Conservation (phyloP, 768 basidiomycete species). For the Calocera viscosa region DNA sequence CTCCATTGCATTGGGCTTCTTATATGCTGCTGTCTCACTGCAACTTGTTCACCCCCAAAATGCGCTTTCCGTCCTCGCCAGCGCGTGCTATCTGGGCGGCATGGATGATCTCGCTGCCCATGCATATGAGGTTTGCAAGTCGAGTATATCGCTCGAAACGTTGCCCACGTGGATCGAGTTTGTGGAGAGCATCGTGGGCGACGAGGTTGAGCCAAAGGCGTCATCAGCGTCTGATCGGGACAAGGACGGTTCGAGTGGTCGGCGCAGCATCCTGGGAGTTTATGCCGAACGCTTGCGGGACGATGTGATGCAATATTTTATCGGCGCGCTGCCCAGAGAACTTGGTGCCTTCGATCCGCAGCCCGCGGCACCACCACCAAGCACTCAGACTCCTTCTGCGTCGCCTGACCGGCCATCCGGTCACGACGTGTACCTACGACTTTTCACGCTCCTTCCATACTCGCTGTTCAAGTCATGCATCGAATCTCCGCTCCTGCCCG, state of each 20-base stretch:
- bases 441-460: constrained; percentile 72
- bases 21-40: constrained; percentile 62
- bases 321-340: constrained; percentile 55
- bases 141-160: constrained; percentile 61
- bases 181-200: constrained; percentile 41
- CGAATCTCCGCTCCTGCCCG: constrained; percentile 19
- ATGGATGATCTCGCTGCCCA: constrained; percentile 75
- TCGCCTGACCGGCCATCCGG: constrained; percentile 28
- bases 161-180: constrained; percentile 70
- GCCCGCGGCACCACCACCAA: background rate
- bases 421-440: constrained; percentile 52
- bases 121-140: constrained; percentile 64
- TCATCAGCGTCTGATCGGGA: constrained; percentile 14
- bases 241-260: constrained; percentile 27
- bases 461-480: constrained; percentile 34
- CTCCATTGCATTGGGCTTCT: constrained; percentile 69
- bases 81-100: constrained; percentile 71
- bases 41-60: constrained; percentile 60
- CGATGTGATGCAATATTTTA: constrained; percentile 67
- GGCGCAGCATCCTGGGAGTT: constrained; percentile 49
- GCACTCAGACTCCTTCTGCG: background rate
- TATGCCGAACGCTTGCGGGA: constrained; percentile 66
- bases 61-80: constrained; percentile 73
- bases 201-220: constrained; percentile 13
- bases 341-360: constrained; percentile 20